Evolutionary conservation across 768 basidiomycete species (phyloP).

Genomic region (Podaxis sp.): DNA sequence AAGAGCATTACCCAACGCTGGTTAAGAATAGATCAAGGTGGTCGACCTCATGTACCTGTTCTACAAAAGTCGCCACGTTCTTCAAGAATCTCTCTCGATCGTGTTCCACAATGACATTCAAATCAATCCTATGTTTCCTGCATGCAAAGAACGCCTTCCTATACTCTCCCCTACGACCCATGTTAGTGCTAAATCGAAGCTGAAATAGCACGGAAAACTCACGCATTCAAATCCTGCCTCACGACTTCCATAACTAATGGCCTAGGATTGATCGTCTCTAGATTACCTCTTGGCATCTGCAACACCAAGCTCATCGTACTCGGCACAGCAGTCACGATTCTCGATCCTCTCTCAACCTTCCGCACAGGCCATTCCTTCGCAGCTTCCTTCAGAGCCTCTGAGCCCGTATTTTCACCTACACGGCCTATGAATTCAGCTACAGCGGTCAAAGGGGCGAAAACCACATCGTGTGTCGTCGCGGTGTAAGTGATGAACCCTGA

Average conservation of each 20-base stretch:
- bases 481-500: constrained; percentile 84
- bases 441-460: constrained; percentile 61
- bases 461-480: constrained; percentile 76
- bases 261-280: constrained; percentile 93
- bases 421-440: constrained; percentile 22
- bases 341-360: constrained; percentile 84
- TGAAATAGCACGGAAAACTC: constrained; percentile 25
- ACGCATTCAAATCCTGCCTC: constrained; percentile 72
- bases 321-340: constrained; percentile 86
- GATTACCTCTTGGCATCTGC: constrained; percentile 97
- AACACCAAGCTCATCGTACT: constrained; percentile 87
- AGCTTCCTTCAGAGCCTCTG: constrained; percentile 22
- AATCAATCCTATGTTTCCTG: constrained; percentile 90
- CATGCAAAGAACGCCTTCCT: constrained; percentile 88
- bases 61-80: constrained; percentile 64
- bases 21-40: constrained; percentile 92
- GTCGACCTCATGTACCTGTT: constrained; percentile 88
- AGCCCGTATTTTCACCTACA: constrained; percentile 21
- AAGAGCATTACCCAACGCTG: constrained; percentile 63
- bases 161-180: constrained; percentile 59
- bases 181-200: not conserved
- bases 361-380: constrained; percentile 60
- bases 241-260: constrained; percentile 89
- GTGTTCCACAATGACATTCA: constrained; percentile 85
- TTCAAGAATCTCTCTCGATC: constrained; percentile 65